These are phyloP conservation scores for Dactylis glomerata DNA, from an alignment of 176 grass and related monocot species.

Conservation along the genomic window DNA sequence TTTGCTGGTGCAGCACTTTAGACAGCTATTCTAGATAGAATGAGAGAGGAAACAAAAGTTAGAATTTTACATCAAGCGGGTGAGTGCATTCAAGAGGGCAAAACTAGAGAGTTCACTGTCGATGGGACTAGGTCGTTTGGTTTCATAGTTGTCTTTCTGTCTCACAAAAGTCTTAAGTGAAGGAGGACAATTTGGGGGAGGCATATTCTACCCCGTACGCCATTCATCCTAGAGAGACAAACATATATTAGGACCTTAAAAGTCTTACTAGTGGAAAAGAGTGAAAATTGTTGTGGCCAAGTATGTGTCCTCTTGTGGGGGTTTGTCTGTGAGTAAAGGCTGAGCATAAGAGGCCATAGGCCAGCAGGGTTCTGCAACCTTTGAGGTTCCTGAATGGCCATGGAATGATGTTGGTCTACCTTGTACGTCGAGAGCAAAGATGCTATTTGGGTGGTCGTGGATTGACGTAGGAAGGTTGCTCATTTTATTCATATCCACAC, in stretches of 20 bases:
- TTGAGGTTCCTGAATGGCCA: not conserved
- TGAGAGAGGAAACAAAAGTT: too few species aligned
- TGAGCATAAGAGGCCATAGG: not conserved
- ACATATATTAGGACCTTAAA: not conserved
- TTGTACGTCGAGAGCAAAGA: not conserved
- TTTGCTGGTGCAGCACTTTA: not conserved
- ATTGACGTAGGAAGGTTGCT: not conserved
- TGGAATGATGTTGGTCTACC: not conserved
- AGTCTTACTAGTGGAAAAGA: not conserved
- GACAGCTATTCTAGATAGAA: not conserved
- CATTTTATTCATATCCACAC: not conserved
- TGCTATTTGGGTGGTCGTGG: not conserved
- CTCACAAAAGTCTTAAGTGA: not conserved
- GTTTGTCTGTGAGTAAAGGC: not conserved
- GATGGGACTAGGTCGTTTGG: not conserved
- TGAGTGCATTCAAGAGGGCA: not conserved
- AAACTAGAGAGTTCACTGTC: not conserved
- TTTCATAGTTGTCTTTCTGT: not conserved
- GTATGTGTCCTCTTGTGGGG: not conserved
- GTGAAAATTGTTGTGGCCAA: not conserved
- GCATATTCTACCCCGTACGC: not conserved
- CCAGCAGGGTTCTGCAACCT: not conserved
- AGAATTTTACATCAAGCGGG: not conserved
- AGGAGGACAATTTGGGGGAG: too few species aligned
- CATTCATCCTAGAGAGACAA: not conserved